Conservation (phyloP, 2,329 filamentous ascomycete genomes). For the Paraphaeosphaeria sporulosa region DNA sequence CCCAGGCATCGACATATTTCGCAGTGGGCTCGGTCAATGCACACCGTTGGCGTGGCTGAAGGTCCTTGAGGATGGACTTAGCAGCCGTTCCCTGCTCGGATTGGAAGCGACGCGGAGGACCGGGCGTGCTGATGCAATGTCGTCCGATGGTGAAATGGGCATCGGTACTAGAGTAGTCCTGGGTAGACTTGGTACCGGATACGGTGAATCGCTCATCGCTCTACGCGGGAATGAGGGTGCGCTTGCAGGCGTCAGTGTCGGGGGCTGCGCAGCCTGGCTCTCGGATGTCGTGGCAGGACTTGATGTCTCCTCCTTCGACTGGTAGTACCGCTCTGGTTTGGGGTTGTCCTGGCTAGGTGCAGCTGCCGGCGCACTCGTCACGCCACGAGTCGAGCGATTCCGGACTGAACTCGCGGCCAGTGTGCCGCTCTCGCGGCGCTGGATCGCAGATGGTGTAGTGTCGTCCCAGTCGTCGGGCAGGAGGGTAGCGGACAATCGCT, state of each 20-base stretch:
- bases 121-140: background rate
- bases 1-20: slow-evolving; percentile 12
- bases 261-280: background rate
- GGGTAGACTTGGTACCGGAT: background rate
- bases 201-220: background rate
- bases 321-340: background rate
- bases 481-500: slow-evolving; percentile 23
- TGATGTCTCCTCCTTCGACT: background rate
- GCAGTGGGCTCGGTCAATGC: background rate
- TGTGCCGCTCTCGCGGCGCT: slow-evolving; percentile 19
- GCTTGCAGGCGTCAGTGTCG: background rate
- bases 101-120: background rate
- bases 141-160: too few relatives aligned
- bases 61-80: background rate
- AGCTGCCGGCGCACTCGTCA: background rate
- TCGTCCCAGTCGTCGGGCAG: slow-evolving; percentile 27
- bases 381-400: background rate
- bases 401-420: slow-evolving; percentile 7
- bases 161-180: background rate
- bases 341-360: too few relatives aligned
- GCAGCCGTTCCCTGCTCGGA: background rate
- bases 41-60: background rate
- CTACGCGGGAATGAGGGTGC: background rate
- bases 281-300: background rate
- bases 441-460: background rate